Conservation (phyloP, 208 protist species). For the Trypanosoma avium region DNA sequence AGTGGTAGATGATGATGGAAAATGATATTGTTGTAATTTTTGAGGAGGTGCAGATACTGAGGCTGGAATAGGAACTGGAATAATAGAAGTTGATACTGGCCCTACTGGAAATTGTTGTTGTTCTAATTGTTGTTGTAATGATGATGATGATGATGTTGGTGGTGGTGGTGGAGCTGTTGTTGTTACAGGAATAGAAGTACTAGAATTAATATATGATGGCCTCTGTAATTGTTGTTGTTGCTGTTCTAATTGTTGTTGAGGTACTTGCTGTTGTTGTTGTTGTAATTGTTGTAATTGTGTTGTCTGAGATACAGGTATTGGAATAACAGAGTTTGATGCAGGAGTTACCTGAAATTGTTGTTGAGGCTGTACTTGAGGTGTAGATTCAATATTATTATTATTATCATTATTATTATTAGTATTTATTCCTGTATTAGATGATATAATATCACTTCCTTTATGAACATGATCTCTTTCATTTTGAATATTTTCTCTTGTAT, state of each 20-base stretch:
- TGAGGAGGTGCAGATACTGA: not conserved
- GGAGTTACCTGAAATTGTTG: no score
- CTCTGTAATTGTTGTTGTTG: not conserved
- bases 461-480: no score
- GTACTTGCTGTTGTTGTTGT: constrained; percentile 7
- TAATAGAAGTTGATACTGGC: not conserved
- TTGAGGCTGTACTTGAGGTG: no score
- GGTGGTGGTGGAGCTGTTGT: not conserved
- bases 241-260: constrained; percentile 4
- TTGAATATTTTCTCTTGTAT: no score
- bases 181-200: not conserved
- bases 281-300: constrained; percentile 2
- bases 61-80: not conserved
- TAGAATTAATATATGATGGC: not conserved
- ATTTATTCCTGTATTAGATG: no score
- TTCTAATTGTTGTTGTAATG: constrained; percentile 2
- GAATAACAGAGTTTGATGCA: no score
- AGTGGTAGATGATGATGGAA: no score
- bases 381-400: no score
- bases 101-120: not conserved
- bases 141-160: constrained; percentile 8
- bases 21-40: not conserved
- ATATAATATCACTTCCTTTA: no score
- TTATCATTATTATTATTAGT: no score
- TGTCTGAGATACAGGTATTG: constrained; percentile 2